Percentiles rank a stretch among this genome's conserved stretches.
Conservation (phyloP, 768 basidiomycete genomes). For the Sistotremastrum niveocremeum region DNA sequence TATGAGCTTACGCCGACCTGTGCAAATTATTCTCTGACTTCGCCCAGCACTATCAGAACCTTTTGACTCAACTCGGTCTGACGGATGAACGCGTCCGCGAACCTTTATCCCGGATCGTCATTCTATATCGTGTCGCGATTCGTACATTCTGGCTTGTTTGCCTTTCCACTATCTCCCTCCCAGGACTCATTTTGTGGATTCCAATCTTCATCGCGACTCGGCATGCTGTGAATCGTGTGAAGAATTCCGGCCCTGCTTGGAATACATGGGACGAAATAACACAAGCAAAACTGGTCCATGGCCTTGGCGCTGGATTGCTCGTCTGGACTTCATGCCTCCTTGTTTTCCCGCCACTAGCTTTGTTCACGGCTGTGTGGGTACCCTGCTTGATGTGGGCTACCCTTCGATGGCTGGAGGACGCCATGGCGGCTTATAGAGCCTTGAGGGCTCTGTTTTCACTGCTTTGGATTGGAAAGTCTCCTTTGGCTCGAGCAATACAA, state of each 20-base stretch:
- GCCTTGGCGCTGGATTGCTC: constrained; percentile 55
- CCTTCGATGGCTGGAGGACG: constrained; percentile 80
- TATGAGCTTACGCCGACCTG: constrained; percentile 13
- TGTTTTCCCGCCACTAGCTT: constrained; percentile 48
- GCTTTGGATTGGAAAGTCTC: constrained; percentile 44
- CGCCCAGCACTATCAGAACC: constrained; percentile 58
- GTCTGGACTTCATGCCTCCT: constrained; percentile 47
- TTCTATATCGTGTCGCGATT: constrained; percentile 50
- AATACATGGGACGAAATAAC: constrained; percentile 87
- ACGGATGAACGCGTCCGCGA: constrained; percentile 79
- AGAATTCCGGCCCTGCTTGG: constrained; percentile 68
- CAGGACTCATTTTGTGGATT: constrained; percentile 71
- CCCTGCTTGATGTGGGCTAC: constrained; percentile 83
- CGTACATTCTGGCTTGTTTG: constrained; percentile 50
- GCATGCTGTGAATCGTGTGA: constrained; percentile 60
- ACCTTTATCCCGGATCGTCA: constrained; percentile 38
- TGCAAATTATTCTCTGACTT: neutral
- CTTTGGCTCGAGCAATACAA: constrained; percentile 39
- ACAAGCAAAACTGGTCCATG: constrained; percentile 78
- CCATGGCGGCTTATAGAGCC: constrained; percentile 66
- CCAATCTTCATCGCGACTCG: constrained; percentile 65
- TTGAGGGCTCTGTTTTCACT: constrained; percentile 48
- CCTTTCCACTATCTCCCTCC: constrained; percentile 52
- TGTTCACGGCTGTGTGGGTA: constrained; percentile 42
- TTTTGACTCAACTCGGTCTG: constrained; percentile 49